Evolutionary conservation across 768 basidiomycete genomes (phyloP), one percentile per base, ranked within the genome.

Genomic region (Boletus rubropictus): DNA sequence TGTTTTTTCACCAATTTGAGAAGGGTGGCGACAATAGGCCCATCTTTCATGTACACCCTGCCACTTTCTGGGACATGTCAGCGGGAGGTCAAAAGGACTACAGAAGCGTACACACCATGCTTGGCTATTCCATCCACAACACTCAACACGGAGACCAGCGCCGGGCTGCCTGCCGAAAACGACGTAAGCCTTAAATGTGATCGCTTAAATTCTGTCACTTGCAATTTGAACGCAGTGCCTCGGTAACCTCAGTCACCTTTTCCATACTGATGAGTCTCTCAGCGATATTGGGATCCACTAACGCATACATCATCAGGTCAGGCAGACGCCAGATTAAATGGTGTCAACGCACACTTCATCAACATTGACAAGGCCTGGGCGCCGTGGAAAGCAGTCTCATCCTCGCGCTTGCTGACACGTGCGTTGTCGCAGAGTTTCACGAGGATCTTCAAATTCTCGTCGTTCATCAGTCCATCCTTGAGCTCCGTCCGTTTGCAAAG

Each of bases 351-450:
- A 64, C 60, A 21, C 29, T 60, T 55, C 44, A 60, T 53, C 33
- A 66, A 33, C 48, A 65, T 44, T 4, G 58, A 45, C 46, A 62
- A 48, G 15, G 65, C 62, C 24, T 60, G 64, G 5, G 58, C 55
- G 12, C 56, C 50, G 34, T 66, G 47, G 22, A 64, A 61, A 38
- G 49, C 52, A 14, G 51, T 50, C 9, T 45, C 54, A 12, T 66
- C 62, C 10, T 53, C 51, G 12, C 44, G 40, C 35, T 31, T 43
- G 20, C 9, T 14, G 1, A 53, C 28, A 12, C 47, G 51, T 7
- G 24, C 20, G 29, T 32, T 43, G 11, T 64, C 51, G 14, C 56
- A 64, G 2, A 56, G 39, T 7, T 48, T 24, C 35, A 66, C 46
- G 12, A 65, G 50, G 14, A 14, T 32, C 18, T 39, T 37, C 49